Conservation (phyloP, 2,329 filamentous ascomycete genomes). For the Verticillium zaregamsianum region DNA sequence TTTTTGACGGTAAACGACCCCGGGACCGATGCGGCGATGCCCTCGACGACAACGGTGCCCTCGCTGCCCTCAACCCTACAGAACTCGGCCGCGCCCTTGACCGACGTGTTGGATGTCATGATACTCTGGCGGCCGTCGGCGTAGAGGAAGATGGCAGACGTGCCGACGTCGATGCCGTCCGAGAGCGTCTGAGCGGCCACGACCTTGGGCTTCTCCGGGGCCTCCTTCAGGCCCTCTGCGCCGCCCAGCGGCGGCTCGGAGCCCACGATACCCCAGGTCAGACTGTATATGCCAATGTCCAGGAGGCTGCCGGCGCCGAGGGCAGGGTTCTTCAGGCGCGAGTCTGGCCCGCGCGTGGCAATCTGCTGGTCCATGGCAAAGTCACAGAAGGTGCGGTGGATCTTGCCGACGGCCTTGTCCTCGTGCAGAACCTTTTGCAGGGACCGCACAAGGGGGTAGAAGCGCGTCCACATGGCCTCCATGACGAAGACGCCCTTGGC, state of each 20-base stretch:
- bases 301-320: slow-evolving; percentile 38
- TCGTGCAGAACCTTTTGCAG: slow-evolving; percentile 30
- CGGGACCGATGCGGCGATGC: slow-evolving; percentile 25
- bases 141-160: slow-evolving; percentile 34
- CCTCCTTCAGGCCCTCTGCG: slow-evolving; percentile 10
- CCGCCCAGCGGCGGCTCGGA: slow-evolving; percentile 23
- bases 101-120: slow-evolving; percentile 30
- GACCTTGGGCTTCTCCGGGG: slow-evolving; percentile 25
- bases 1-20: slow-evolving; percentile 29
- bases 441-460: slow-evolving; percentile 31
- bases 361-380: slow-evolving; percentile 33
- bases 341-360: slow-evolving; percentile 20
- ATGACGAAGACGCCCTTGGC: slow-evolving; percentile 36
- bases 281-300: slow-evolving; percentile 38
- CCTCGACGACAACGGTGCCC: slow-evolving; percentile 30
- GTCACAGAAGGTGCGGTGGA: slow-evolving; percentile 34
- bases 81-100: slow-evolving; percentile 20
- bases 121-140: slow-evolving; percentile 33
- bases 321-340: slow-evolving; percentile 28
- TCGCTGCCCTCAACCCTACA: slow-evolving; percentile 35
- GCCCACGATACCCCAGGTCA: slow-evolving; percentile 33
- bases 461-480: slow-evolving; percentile 43
- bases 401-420: slow-evolving; percentile 32
- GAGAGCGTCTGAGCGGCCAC: slow-evolving; percentile 28
- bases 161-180: slow-evolving; percentile 28